Evolutionary conservation across 345 rosid species (phyloP).

Genomic region (Linum tenue): DNA sequence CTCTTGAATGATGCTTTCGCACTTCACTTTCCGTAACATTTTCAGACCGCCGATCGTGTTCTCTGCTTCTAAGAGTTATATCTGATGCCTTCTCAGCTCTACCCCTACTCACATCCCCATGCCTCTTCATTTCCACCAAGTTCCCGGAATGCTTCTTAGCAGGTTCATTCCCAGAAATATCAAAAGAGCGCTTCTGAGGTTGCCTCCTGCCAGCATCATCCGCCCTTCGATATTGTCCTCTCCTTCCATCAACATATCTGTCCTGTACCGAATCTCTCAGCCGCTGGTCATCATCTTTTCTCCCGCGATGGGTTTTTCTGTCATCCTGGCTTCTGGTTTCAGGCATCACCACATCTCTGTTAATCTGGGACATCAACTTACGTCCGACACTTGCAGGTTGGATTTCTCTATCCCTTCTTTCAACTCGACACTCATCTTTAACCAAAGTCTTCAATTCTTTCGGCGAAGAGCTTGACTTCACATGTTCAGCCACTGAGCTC

Average conservation of each 20-base stretch:
- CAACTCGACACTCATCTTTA: constrained; percentile 12
- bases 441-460: constrained; percentile 17
- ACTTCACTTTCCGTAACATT: constrained; percentile 29
- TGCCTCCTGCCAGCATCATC: background rate
- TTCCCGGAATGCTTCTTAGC: background rate
- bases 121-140: background rate
- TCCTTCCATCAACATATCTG: background rate
- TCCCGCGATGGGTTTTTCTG: constrained; percentile 26
- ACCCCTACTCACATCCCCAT: background rate
- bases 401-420: constrained; percentile 17
- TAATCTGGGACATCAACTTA: constrained; percentile 35
- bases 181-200: background rate
- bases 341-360: constrained; percentile 19
- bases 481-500: constrained; percentile 23
- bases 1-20: constrained; percentile 41
- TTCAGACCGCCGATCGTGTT: constrained; percentile 20
- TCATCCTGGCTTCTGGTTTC: constrained; percentile 26
- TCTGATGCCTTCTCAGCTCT: background rate
- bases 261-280: background rate
- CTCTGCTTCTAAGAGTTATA: constrained; percentile 26
- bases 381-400: constrained; percentile 16
- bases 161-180: background rate
- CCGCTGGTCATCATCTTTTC: constrained; percentile 22
- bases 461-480: constrained; percentile 25
- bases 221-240: background rate